Base-by-base conservation (phyloP, 73 alveolate species). In the Paramecium biaurelia region DNA sequence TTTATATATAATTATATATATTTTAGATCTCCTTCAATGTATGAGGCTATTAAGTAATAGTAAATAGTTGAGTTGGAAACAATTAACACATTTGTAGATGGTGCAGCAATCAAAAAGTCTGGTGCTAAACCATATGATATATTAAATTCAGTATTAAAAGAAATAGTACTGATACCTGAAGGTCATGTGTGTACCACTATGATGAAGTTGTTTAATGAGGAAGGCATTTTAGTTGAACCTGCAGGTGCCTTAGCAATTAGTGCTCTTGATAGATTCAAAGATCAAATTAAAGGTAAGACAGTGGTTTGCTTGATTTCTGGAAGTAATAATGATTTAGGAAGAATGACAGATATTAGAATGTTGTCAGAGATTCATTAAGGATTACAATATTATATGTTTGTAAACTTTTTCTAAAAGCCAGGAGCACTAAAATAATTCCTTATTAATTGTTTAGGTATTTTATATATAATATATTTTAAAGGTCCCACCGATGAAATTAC, bases 161-260 rank as follows among this genome's bases (percentile, higher is more conserved):
- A 67, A 15, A 57, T 86, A 9, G 30, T 21, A 7, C 41, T 86
- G 30, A 63, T 86, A n/a, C 93, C 93, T 18, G 93, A 86, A 63
- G 93, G 93, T 24, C 76, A 63, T 86, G 93, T 86, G 8, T 86
- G 93, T n/a, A 63, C 93, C 15, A 76, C 93, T 18, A 63, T 86
- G 76, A 49, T 86, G 68, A 76, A 63, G 15, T 47, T 86, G 24
- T 86, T 63, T 67, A 86, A 86, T 86, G 93, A 72, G 34, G 93
- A 86, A 63, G 82, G 88, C 5, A 59, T 86, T 18, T 34, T 86
- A 24, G 87, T 86, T 86, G 93, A 86, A 86, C 93, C 93, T 23
- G 93, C 93, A 47, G 93, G 93, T 30, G 93, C 93, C 41, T 72
- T 86, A 28, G 59, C 89, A 32, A 86, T 86, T 34, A 57, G 88